Evolutionary conservation across 108 stramenopile genomes (phyloP).

Genomic region (Skeletonema grethae): DNA sequence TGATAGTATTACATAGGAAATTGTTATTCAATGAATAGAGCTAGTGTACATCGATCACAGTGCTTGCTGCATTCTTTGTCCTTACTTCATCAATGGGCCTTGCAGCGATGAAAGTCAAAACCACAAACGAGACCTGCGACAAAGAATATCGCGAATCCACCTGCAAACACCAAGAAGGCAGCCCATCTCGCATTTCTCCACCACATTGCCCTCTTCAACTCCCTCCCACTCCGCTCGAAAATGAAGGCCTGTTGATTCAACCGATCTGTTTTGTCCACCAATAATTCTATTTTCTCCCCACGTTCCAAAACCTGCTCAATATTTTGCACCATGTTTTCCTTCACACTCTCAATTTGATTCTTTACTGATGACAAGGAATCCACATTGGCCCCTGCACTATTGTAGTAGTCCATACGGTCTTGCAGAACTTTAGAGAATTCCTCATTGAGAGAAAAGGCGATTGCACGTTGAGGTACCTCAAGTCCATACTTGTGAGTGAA

Average conservation of each 20-base stretch:
- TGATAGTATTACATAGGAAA: neutral
- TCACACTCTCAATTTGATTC: constrained; percentile 93
- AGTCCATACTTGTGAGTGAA: constrained; percentile 85
- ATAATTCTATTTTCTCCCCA: constrained; percentile 98
- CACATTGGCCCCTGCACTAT: constrained; percentile 80
- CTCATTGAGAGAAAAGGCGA: constrained; percentile 94
- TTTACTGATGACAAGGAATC: constrained; percentile 86
- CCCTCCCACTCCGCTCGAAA: constrained; percentile 84
- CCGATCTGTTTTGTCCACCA: constrained; percentile 97
- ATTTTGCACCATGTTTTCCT: constrained; percentile 95
- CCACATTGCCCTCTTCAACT: constrained; percentile 82
- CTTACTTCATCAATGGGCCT: constrained; percentile 20
- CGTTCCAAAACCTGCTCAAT: constrained; percentile 95
- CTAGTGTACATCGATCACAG: neutral
- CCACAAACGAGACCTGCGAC: constrained; percentile 71
- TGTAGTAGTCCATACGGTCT: constrained; percentile 91
- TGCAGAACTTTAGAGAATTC: constrained; percentile 79
- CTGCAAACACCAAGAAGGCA: constrained; percentile 49
- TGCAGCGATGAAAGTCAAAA: constrained; percentile 71
- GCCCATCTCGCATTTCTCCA: constrained; percentile 87
- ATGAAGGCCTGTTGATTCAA: constrained; percentile 92
- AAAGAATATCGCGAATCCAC: constrained; percentile 66
- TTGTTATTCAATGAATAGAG: neutral
- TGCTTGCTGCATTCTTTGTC: neutral
- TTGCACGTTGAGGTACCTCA: constrained; percentile 82